Evolutionary conservation across 331 rosid species (phyloP), one percentile per base, ranked within the genome.

Genomic region (Pyracantha coccinea): DNA sequence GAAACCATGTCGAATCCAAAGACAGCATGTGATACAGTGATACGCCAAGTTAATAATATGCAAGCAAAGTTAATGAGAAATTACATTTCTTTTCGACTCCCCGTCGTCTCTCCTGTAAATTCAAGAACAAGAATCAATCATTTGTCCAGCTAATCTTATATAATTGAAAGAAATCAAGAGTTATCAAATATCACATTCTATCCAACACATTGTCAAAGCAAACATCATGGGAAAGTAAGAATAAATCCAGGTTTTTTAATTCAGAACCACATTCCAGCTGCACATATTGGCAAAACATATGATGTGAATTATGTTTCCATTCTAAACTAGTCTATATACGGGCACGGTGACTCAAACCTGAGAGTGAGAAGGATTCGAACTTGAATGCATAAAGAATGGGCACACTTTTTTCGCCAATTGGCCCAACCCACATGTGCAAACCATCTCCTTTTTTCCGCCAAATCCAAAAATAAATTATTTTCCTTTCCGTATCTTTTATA

Each of bases 51-150:
- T 29, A 23, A 4, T 9, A 21, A 77, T 32, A 58, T 20, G 45
- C 75, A 58, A 45, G 53, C 68, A 82, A 74, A 81, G 68, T 14
- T 53, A 21, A 70, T 12, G 70, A 60, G 52, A 72, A 35, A 21
- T 84, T 87, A 91, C 98, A 72, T 83, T 87, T 89, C 47, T 28
- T 88, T 74, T 75, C 90, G 47, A 24, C 89, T 78, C 84, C 87
- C 50, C 75, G 80, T 32, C 75, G 73, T 29, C 87, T 85, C 31
- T 59, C 89, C 98, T 94, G 90, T 79, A 83, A 83, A 78, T 68
- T 63, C 54, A 79, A 32, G 59, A 72, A 78, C 62, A 75, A 66
- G 64, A 52, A 12, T 29, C 75, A 63, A 71, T 83, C 14, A 87
- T 57, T n/a, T 62, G 29, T 27, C 35, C 29, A 59, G 32, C 23